phyloP scores from a whole-genome alignment of 2,329 filamentous ascomycete species.

The Trichoderma endophyticum region DNA sequence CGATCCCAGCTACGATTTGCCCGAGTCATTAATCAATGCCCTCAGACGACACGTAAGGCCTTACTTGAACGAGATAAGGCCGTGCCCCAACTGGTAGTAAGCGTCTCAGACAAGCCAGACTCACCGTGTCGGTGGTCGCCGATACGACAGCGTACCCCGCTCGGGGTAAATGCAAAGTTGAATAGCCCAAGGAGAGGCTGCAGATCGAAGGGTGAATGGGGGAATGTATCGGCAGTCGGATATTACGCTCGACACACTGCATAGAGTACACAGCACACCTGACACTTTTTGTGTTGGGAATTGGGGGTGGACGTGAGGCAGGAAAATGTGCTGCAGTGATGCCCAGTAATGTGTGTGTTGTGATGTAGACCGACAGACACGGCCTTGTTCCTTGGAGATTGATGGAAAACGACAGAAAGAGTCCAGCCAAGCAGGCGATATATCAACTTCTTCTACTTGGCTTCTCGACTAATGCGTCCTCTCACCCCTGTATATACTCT shows the following conservation, averaged over 20 bases:
- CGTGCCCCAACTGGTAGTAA: neutral
- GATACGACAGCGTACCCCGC: conserved; percentile 16
- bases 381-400: neutral
- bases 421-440: neutral
- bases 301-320: neutral
- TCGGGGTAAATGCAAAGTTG: conserved; percentile 3
- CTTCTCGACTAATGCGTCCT: neutral
- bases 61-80: neutral
- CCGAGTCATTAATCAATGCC: neutral
- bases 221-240: conserved; percentile 3
- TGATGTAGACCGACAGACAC: neutral
- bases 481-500: neutral
- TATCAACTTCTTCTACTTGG: neutral
- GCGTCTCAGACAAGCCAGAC: neutral
- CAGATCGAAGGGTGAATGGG: conserved; percentile 10
- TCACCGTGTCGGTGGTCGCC: conserved; percentile 11
- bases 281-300: neutral
- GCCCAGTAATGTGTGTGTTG: neutral
- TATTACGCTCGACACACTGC: conserved; percentile 26
- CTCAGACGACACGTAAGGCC: neutral
- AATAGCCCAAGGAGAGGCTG: conserved; percentile 7
- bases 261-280: neutral
- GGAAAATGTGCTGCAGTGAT: neutral
- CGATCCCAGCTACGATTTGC: neutral
- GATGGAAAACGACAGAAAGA: neutral